Evolutionary conservation across 805 yeast genomes (phyloP).

Genomic region (Jamesozyma hellenica): DNA sequence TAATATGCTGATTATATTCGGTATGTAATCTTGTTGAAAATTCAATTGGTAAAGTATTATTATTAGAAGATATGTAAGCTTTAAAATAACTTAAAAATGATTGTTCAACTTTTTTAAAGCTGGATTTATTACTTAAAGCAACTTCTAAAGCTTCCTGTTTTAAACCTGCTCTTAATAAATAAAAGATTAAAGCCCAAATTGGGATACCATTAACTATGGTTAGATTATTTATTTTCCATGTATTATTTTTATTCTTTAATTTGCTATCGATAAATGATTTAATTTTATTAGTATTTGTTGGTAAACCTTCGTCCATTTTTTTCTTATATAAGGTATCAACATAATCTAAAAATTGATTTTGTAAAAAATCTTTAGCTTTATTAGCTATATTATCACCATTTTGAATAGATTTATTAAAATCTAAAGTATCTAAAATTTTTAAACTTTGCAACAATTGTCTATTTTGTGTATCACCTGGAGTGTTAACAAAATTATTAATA

Average conservation of each 20-base stretch:
- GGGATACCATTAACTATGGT: conserved; percentile 74
- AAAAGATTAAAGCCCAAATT: conserved; percentile 88
- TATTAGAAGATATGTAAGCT: conserved; percentile 50
- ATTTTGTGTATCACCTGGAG: conserved; percentile 51
- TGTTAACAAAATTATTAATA: conserved; percentile 41
- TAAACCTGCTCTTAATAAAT: conserved; percentile 76
- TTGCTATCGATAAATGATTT: conserved; percentile 46
- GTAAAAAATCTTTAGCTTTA: conserved; percentile 53
- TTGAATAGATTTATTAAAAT: background rate
- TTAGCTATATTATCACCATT: conserved; percentile 17
- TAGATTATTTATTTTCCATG: conserved; percentile 45
- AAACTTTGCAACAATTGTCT: conserved; percentile 68
- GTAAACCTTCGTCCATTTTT: conserved; percentile 53
- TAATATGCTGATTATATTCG: conserved; percentile 79
- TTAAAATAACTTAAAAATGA: conserved; percentile 72
- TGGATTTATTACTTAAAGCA: conserved; percentile 50
- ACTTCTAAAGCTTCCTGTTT: conserved; percentile 67
- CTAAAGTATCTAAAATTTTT: conserved; percentile 46
- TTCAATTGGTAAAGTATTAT: conserved; percentile 51
- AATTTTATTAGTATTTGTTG: conserved; percentile 64
- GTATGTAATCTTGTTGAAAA: conserved; percentile 58
- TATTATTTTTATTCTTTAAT: conserved; percentile 34
- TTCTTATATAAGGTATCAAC: conserved; percentile 52
- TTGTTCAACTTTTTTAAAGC: conserved; percentile 76
- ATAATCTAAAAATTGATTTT: conserved; percentile 66